A percentile compares a stretch with the other conserved stretches of the same genome.
These are phyloP conservation scores for Candida golubevii DNA, from an alignment of 805 yeast species.

Conservation along the genomic window DNA sequence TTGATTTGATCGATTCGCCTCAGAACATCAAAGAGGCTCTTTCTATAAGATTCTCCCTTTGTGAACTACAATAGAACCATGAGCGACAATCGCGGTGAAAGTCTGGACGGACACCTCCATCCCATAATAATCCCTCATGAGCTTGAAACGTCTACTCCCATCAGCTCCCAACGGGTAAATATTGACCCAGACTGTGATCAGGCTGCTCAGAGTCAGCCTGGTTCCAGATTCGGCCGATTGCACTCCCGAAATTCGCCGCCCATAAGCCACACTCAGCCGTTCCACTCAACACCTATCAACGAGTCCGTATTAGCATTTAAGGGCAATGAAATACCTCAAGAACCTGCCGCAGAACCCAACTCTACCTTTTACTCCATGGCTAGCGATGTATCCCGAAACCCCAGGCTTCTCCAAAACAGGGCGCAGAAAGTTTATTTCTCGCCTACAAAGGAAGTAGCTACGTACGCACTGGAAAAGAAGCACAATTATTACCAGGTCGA, in stretches of 20 bases:
- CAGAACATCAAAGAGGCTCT: background rate
- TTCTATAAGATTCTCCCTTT: background rate
- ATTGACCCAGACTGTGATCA: background rate
- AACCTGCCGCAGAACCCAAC: background rate
- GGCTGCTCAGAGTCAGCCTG: background rate
- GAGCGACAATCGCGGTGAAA: slow-evolving; percentile 1
- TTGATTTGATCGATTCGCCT: background rate
- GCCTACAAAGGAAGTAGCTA: slow-evolving; percentile 11
- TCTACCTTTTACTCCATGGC: slow-evolving; percentile 8
- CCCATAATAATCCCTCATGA: slow-evolving; percentile 9
- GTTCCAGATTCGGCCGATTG: background rate
- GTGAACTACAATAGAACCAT: background rate
- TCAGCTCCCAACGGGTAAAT: slow-evolving; percentile 3
- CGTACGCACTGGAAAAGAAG: slow-evolving; percentile 1
- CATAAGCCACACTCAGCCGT: background rate
- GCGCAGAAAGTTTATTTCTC: slow-evolving; percentile 10
- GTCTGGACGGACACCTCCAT: slow-evolving; percentile 2
- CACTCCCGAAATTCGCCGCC: background rate
- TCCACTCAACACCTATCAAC: slow-evolving; percentile 2
- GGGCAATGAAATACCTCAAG: slow-evolving; percentile 5
- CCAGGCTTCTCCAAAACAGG: background rate
- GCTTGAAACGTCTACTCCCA: slow-evolving; percentile 21
- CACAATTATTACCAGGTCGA: slow-evolving; percentile 4
- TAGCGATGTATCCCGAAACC: slow-evolving; percentile 3
- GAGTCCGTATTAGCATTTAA: slow-evolving; percentile 5